phyloP scores from a whole-genome alignment of 2,329 filamentous ascomycete species.

The Fusarium nematophilum region DNA sequence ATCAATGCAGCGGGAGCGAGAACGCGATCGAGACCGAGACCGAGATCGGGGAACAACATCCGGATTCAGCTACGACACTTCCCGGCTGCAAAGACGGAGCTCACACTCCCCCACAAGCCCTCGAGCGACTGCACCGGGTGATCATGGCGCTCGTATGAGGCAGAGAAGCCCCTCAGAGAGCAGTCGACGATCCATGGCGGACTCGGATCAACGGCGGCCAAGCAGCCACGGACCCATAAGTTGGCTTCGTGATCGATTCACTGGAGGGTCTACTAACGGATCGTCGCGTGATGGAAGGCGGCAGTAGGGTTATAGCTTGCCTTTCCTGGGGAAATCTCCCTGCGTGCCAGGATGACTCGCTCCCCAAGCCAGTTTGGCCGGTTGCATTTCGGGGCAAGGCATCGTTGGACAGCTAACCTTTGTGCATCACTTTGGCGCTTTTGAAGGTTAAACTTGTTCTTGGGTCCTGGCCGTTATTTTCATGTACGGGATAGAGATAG shows the following conservation, averaged over 20 bases:
- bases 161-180: conserved; percentile 54
- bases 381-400: not conserved
- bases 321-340: conserved; percentile 12
- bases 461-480: no score
- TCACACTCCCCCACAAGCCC: conserved; percentile 55
- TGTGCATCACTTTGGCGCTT: no score
- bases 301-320: conserved; percentile 37
- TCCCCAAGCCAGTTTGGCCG: conserved; percentile 9
- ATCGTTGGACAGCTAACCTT: conserved; percentile 3
- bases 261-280: conserved; percentile 44
- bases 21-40: conserved; percentile 41
- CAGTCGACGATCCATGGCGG: conserved; percentile 45
- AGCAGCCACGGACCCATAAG: conserved; percentile 53
- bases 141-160: conserved; percentile 49
- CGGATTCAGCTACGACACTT: conserved; percentile 48
- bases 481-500: no score
- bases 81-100: conserved; percentile 50
- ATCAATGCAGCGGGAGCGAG: conserved; percentile 42
- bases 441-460: no score
- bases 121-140: conserved; percentile 42
- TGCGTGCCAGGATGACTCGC: conserved; percentile 3
- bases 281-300: conserved; percentile 46
- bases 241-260: conserved; percentile 59
- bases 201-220: conserved; percentile 47
- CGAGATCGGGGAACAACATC: conserved; percentile 38